Base-by-base conservation (phyloP, 768 basidiomycete species). In the Leccinum uliginosum region DNA sequence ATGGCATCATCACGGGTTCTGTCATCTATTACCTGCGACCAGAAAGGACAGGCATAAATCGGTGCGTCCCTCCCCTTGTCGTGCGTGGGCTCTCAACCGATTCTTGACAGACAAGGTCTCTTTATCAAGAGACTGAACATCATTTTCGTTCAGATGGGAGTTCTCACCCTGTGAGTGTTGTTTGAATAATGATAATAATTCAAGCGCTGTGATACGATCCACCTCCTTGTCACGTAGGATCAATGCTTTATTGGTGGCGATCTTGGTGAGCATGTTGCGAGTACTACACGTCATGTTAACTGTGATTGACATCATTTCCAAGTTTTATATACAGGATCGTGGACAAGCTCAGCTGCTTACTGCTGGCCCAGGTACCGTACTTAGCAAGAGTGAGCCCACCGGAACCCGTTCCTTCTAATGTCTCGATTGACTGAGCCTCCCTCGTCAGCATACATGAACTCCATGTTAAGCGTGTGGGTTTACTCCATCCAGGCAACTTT, bases 381-480 rank as follows among this genome's bases (percentile, higher is more conserved):
- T 70, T 10, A 46, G 56, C 30, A 63, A 70, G 38, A 53, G 68
- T 69, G 30, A 46, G 59, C 24, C n/a, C 4, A 6, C 3, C 14
- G 6, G 32, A 0, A 26, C 11, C 6, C 1, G 1, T n/a, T 46
- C 21, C 2, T 14, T 24, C 27, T n/a, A 15, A 0, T 17, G 26
- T 17, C 21, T 30, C 55, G 3, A 53, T 14, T 4, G 10, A 6
- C 11, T 30, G 3, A n/a, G 2, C 29, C n/a, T 32, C 24, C 29
- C 11, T 30, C 21, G 10, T 23, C 40, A 68, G 67, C 59, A 26
- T 68, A 64, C 15, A 12, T 46, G 24, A 70, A 68, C 27, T 70
- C 64, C n/a, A 64, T 65, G 60, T 43, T 70, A 9, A 46, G 62
- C 12, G 64, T 68, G 67, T 68, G 48, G 59, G 67, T 27, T 6